Percentiles rank a stretch among this genome's conserved stretches.
Evolutionary conservation across 257 asterid species (phyloP).

Genomic region (Przewalskia tangutica): DNA sequence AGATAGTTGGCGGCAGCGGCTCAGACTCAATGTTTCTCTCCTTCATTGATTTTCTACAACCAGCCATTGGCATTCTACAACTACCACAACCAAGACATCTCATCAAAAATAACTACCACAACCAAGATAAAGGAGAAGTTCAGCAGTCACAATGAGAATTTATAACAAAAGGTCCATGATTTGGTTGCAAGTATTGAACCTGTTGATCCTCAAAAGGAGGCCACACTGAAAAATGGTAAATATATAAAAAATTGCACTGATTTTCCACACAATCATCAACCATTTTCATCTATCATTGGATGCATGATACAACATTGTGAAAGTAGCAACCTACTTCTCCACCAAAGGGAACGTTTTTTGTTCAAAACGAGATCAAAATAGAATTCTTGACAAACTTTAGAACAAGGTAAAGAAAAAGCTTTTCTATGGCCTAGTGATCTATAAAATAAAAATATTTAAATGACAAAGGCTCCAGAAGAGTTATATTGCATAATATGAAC

Average conservation of each 20-base stretch:
- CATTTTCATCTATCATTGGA: neutral
- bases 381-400: neutral
- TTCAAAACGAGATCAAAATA: neutral
- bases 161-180: neutral
- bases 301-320: neutral
- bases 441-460: neutral
- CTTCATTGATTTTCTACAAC: neutral
- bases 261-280: neutral
- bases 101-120: neutral
- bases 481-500: neutral
- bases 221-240: neutral
- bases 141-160: neutral
- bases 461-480: neutral
- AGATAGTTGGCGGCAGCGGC: too few relatives aligned
- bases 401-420: neutral
- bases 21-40: neutral
- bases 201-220: neutral
- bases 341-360: neutral
- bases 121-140: neutral
- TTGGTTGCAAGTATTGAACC: neutral
- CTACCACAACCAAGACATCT: too few relatives aligned
- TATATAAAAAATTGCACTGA: neutral
- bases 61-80: neutral
- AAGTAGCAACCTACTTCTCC: neutral
- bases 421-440: neutral